Base-by-base conservation (phyloP, 192 early-diverging fungal species). In the Gryganskiella cystojenkinii region DNA sequence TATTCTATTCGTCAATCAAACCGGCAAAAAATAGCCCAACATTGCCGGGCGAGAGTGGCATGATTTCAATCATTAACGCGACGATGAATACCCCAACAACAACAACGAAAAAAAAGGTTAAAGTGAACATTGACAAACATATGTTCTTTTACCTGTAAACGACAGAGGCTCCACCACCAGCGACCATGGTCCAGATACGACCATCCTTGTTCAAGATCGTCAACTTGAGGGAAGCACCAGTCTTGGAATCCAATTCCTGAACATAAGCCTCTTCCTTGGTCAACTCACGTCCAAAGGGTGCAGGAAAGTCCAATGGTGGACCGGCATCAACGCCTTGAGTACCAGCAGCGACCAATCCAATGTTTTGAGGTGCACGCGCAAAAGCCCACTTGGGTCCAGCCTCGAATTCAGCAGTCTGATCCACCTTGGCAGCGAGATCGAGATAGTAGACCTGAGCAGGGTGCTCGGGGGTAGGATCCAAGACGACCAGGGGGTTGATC, bases 141-240 rank as follows among this genome's bases (percentile, higher is more conserved):
- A 0, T 17, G 28, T 1, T 24, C 24, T 9, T 30, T 49, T 80
- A 80, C 82, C 82, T 83, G 83, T 97, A 99, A 25, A 97, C 96
- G 35, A 99, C 98, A 27, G 94, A 96, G 58, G 98, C 98, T 82
- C 98, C 98, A 60, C 98, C 98, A 82, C 98, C 98, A 51, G 98
- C 98, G 60, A 99, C 96, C 98, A 99, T 99, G 63, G 98, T 98
- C 98, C 98, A 99, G 70, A 99, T 92, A 70, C 95, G 94, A 50
- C 98, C 98, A 13, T 92, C 86, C 63, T 93, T 90, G 86, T 99
- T 99, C 66, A 99, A 87, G 58, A 99, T 93, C 15, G 98, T 99
- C 64, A 99, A 86, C 86, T 99, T 99, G 67, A 99, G 91, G 44
- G 95, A 97, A 24, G 98, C 98, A 51, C 98, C 98, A 47, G 98